Conservation (phyloP, 768 basidiomycete species). For the Postia placenta region DNA sequence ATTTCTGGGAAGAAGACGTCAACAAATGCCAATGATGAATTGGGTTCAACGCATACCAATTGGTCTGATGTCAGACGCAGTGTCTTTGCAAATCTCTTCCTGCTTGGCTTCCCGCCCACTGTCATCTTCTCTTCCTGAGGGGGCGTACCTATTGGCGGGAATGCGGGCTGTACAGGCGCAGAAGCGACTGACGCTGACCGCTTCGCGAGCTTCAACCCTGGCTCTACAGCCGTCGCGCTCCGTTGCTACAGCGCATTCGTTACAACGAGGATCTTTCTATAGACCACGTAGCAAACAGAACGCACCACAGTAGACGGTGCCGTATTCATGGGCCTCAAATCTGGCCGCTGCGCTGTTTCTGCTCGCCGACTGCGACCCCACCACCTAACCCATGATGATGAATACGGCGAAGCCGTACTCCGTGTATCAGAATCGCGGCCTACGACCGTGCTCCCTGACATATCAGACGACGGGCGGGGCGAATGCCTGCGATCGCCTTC, state of each 20-base stretch:
- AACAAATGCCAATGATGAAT: neutral
- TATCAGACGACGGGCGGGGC: constrained; percentile 7
- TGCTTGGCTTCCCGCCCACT: neutral
- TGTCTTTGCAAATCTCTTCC: constrained; percentile 82
- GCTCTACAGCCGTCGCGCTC: neutral
- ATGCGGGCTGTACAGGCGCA: neutral
- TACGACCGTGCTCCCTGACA: neutral
- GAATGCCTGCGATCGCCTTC: constrained; percentile 4
- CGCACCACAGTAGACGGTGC: constrained; percentile 5
- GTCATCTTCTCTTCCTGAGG: constrained; percentile 1
- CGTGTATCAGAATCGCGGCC: constrained; percentile 3
- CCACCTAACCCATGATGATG: constrained; percentile 79
- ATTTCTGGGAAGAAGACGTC: constrained; percentile 51
- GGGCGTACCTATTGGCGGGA: neutral
- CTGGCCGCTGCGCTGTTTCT: constrained; percentile 11
- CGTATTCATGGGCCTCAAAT: constrained; percentile 1
- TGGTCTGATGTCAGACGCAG: constrained; percentile 92
- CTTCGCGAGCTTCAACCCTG: neutral
- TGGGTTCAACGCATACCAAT: constrained; percentile 42
- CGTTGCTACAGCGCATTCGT: neutral
- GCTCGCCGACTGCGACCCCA: constrained; percentile 55
- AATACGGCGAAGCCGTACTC: constrained; percentile 28
- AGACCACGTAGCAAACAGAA: neutral
- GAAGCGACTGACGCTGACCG: constrained; percentile 1
- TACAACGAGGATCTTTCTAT: neutral